A percentile compares a stretch with the other conserved stretches of the same genome.
Evolutionary conservation across 805 yeast genomes (phyloP).

Genomic region (Pichia rugopelliculosa): DNA sequence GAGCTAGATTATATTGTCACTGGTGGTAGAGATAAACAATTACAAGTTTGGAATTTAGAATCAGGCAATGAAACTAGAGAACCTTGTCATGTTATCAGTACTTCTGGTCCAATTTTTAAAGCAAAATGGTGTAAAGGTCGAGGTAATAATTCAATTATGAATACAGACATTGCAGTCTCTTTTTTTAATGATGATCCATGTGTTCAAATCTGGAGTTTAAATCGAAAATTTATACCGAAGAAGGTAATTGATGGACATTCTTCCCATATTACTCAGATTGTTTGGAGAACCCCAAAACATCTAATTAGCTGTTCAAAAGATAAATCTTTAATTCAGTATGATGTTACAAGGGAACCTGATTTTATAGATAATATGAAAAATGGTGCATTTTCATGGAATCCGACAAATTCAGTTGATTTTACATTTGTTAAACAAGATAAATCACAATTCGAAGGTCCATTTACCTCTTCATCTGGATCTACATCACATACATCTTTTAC

Average conservation of each 20-base stretch:
- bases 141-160: slow-evolving; percentile 34
- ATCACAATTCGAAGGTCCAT: slow-evolving; percentile 31
- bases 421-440: slow-evolving; percentile 45
- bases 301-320: slow-evolving; percentile 49
- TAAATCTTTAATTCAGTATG: slow-evolving; percentile 39
- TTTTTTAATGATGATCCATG: slow-evolving; percentile 67
- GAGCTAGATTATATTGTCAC: slow-evolving; percentile 72
- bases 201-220: slow-evolving; percentile 61
- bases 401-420: slow-evolving; percentile 37
- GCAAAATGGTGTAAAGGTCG: slow-evolving; percentile 59
- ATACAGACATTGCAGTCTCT: slow-evolving; percentile 67
- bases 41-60: slow-evolving; percentile 67
- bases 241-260: slow-evolving; percentile 43
- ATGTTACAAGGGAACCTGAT: slow-evolving; percentile 35
- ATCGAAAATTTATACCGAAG: slow-evolving; percentile 66
- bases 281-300: slow-evolving; percentile 40
- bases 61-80: slow-evolving; percentile 30
- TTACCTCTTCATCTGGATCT: background rate
- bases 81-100: slow-evolving; percentile 67
- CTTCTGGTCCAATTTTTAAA: slow-evolving; percentile 73
- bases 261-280: slow-evolving; percentile 48
- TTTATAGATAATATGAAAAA: slow-evolving; percentile 45
- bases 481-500: background rate
- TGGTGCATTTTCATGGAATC: slow-evolving; percentile 53
- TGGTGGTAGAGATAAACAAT: slow-evolving; percentile 86